Base-by-base conservation (phyloP, 148 eudicot genomes). In the Rhododendron griersonianum region DNA sequence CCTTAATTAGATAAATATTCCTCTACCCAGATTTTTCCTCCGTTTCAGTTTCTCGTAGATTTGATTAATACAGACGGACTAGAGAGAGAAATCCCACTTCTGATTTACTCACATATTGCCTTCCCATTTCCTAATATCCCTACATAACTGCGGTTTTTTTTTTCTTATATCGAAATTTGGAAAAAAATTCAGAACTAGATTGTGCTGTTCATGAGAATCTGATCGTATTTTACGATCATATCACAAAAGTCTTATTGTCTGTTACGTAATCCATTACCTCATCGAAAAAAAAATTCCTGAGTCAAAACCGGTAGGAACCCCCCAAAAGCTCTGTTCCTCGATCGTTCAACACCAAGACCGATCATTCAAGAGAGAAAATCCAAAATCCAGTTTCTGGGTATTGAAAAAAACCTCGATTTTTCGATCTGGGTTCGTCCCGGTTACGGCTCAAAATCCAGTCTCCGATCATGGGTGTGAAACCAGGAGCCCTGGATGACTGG, bases 401-500 rank as follows among this genome's bases (percentile, higher is more conserved):
- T 87, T 83, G 85, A 86, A 69, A 23, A 21, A 80, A 55, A 78
- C 21, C 21, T 59, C 79, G 76, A 76, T 85, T 89, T 85, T 53
- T 21, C 23, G 89, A 93, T 93, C 94, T 85, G 93, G 91, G 92
- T 88, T 18, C 28, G 83, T 85, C 82, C 59, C 71, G 83, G 30
- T 84, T 89, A 35, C 84, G 75, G 89, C 69, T 37, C 19, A 6
- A 45, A n/a, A 11, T 14, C 79, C 45, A 33, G 41, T 81, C 19
- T 37, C 84, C 87, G 63, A 77, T 83, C 16, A 94, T 92, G 95
- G 91, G 80, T 18, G 57, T 83, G 78, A 88, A 90, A 87, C 82
- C 91, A 41, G 87, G 76, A 85, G 90, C 87, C 78, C 82, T 96
- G 33, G 95, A 92, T 67, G 80, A 89, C 79, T 96, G 99, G 99